Conservation (phyloP, 2,329 filamentous ascomycete species). For the Fusarium sambucinum region DNA sequence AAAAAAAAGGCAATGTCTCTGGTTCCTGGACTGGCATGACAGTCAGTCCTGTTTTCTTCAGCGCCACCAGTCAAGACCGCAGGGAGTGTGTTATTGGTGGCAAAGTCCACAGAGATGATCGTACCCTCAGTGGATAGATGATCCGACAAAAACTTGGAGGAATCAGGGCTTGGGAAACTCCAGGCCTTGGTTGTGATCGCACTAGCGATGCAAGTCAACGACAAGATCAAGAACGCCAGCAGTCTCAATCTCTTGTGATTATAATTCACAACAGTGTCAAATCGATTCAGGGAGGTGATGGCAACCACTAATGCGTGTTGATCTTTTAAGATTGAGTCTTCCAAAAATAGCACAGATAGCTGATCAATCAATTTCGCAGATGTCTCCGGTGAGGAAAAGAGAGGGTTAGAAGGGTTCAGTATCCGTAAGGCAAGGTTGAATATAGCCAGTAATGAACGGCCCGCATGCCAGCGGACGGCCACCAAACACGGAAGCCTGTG, state of each 20-base stretch:
- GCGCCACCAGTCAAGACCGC: constrained; percentile 23
- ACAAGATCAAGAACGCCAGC: constrained; percentile 5
- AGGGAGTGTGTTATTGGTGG: constrained; percentile 28
- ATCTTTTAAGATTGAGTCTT: constrained; percentile 39
- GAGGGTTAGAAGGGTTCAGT: neutral
- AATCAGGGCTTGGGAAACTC: neutral
- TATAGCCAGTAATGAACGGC: constrained; percentile 23
- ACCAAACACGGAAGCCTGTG: constrained; percentile 20
- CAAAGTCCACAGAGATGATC: constrained; percentile 28
- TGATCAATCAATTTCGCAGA: constrained; percentile 33
- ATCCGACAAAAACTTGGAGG: constrained; percentile 8
- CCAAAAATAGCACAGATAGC: constrained; percentile 37
- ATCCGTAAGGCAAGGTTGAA: constrained; percentile 18
- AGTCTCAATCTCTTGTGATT: constrained; percentile 11
- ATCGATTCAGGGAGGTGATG: constrained; percentile 12
- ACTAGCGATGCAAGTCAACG: constrained; percentile 19
- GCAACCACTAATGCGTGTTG: constrained; percentile 18
- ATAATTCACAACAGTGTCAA: neutral
- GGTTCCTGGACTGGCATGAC: constrained; percentile 29
- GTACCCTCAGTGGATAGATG: constrained; percentile 4
- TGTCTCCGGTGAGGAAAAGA: neutral
- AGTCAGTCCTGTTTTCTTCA: constrained; percentile 21
- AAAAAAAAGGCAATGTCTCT: constrained; percentile 18
- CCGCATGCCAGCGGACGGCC: constrained; percentile 32
- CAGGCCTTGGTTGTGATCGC: constrained; percentile 17